Conservation (phyloP, 257 asterid genomes). For the Coffea canephora region DNA sequence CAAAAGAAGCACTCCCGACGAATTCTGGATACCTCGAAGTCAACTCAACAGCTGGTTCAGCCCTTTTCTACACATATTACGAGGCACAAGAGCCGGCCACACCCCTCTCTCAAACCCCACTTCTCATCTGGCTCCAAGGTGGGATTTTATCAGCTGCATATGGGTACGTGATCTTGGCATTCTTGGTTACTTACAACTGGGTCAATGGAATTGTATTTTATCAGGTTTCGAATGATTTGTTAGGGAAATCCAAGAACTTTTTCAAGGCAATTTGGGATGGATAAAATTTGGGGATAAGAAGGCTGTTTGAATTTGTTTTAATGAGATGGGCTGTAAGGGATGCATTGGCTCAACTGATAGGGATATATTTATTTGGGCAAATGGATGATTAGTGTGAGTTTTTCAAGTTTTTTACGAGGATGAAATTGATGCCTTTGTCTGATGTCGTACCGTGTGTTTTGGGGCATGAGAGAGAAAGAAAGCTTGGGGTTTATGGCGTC, state of each 20-base stretch:
- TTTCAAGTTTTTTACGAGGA: conserved; percentile 64
- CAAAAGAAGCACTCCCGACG: conserved; percentile 62
- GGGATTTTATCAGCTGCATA: conserved; percentile 58
- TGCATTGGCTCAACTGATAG: conserved; percentile 29
- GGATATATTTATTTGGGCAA: conserved; percentile 69
- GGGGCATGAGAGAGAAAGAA: too few species aligned
- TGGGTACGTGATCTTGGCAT: conserved; percentile 66
- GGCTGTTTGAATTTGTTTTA: too few species aligned
- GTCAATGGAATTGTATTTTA: conserved; percentile 66
- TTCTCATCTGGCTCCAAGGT: conserved; percentile 31
- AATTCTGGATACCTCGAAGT: conserved; percentile 71
- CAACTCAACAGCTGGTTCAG: conserved; percentile 47
- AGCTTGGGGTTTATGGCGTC: conserved; percentile 42
- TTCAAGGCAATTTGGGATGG: too few species aligned
- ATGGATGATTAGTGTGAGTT: conserved; percentile 68
- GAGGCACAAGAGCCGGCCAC: conserved; percentile 47
- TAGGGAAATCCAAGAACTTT: neutral
- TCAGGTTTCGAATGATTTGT: conserved; percentile 62
- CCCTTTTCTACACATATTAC: conserved; percentile 68
- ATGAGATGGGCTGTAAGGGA: too few species aligned
- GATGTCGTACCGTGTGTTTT: conserved; percentile 69
- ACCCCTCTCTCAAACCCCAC: conserved; percentile 23
- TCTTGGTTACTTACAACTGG: conserved; percentile 73
- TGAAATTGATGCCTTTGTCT: conserved; percentile 74
- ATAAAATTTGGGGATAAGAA: too few species aligned